Conservation (phyloP, 331 rosid species). For the Arachis monticola region DNA sequence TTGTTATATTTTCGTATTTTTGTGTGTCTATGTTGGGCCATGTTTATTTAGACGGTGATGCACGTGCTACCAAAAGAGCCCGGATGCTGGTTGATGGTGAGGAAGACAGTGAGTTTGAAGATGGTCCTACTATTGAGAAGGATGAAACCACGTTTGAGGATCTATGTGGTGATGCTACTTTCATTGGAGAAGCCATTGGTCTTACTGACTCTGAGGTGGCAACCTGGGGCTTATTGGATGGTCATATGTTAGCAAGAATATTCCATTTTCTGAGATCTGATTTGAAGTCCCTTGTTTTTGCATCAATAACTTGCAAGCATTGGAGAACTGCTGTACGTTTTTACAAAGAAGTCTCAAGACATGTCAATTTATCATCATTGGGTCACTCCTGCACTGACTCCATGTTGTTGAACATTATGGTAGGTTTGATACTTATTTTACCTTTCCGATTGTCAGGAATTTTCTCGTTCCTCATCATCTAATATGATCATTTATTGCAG, state of each 20-base stretch:
- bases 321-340: conserved; percentile 81
- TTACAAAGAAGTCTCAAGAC: conserved; percentile 75
- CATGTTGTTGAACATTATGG: conserved; percentile 72
- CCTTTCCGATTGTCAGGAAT: conserved; percentile 23
- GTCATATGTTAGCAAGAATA: conserved; percentile 69
- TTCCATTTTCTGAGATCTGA: conserved; percentile 85
- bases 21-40: conserved; percentile 36
- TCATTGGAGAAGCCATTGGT: conserved; percentile 50
- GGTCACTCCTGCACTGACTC: conserved; percentile 83
- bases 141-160: conserved; percentile 75
- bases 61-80: conserved; percentile 76
- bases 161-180: conserved; percentile 67
- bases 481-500: conserved; percentile 69
- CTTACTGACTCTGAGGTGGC: conserved; percentile 51
- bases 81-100: conserved; percentile 72
- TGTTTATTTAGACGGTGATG: conserved; percentile 64
- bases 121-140: conserved; percentile 50
- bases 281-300: conserved; percentile 72
- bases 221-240: conserved; percentile 82
- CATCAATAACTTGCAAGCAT: conserved; percentile 87
- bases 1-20: conserved; percentile 21
- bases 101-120: conserved; percentile 72
- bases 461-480: conserved; percentile 22
- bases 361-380: conserved; percentile 76
- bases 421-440: conserved; percentile 49